Base-by-base conservation (phyloP, 83 land plant genomes). In the Diphasiastrum complanatum region DNA sequence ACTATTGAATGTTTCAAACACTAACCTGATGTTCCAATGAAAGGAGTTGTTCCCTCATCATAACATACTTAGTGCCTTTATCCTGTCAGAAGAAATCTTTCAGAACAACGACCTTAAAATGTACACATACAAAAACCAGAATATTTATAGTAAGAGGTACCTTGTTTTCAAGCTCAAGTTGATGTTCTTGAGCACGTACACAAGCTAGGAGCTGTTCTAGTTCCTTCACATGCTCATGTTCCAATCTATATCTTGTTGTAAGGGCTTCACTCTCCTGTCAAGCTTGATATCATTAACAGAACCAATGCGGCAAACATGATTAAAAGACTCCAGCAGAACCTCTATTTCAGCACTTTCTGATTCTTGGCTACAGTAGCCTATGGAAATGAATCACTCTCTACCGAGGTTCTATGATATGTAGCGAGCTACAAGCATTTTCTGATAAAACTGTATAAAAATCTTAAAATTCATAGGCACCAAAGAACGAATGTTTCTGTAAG, bases 1-100 rank as follows among this genome's bases (percentile, higher is more conserved):
- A 48, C 6, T n/a, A n/a, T n/a, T n/a, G n/a, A n/a, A n/a, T n/a
- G n/a, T 60, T 2, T 59, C 51, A 3, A 38, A 36, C n/a, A 18
- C 45, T 62, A 45, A 71, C 76, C 76, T 73, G 76, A 32, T 73
- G 71, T 60, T 73, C 71, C 56, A 73, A 43, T 10, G 72, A 47
- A 60, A 26, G 23, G 40, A 66, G 46, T n/a, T 65, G 64, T 14
- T 73, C 76, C n/a, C 68, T 46, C 72, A 73, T 60, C 43, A 73
- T 58, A 31, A 40, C 57, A 50, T 50, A 36, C 54, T 73, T 61
- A 16, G 71, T 60, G 16, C 53, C 65, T 22, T 46, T 33, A 32
- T 73, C 76, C 76, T 73, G 65, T 33, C 28, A 24, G n/a, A 19
- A 19, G 10, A n/a, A 46, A 34, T 19, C 28, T 24, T 45, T 23